Evolutionary conservation across 73 alveolate species (phyloP).

Genomic region (Symbiodinium natans): DNA sequence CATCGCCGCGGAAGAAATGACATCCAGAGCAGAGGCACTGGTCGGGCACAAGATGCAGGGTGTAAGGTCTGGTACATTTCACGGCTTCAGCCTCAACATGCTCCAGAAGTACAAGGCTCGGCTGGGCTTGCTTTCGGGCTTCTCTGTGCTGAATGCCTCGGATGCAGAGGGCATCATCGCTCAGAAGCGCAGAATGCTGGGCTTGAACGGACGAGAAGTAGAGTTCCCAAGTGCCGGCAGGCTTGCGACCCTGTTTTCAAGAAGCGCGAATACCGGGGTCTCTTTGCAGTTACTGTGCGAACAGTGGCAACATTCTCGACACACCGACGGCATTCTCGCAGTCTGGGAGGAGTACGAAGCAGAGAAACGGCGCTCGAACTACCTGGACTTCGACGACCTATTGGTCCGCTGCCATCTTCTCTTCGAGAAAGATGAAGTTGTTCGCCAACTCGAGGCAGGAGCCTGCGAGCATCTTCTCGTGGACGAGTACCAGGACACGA

Average conservation of each 20-base stretch:
- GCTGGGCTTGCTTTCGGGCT: background rate
- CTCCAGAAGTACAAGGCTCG: background rate
- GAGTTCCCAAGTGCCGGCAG: background rate
- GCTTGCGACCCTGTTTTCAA: background rate
- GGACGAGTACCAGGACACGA: constrained; percentile 30
- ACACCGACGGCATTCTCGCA: background rate
- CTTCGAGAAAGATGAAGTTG: background rate
- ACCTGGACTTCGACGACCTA: background rate
- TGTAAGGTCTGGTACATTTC: background rate
- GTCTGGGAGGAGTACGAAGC: background rate
- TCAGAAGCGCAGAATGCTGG: background rate
- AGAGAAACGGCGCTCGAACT: background rate
- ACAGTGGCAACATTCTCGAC: background rate
- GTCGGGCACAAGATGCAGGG: background rate
- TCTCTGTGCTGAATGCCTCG: background rate
- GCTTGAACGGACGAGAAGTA: background rate
- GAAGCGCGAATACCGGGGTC: background rate
- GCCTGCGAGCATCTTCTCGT: constrained; percentile 6
- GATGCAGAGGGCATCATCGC: background rate
- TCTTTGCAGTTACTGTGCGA: background rate
- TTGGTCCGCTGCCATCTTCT: background rate
- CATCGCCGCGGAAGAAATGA: constrained; percentile 43
- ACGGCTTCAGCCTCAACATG: background rate
- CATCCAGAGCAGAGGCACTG: background rate
- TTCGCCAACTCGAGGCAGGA: background rate